phyloP scores from a whole-genome alignment of 176 grass and related monocot species.

The Secale cereale region DNA sequence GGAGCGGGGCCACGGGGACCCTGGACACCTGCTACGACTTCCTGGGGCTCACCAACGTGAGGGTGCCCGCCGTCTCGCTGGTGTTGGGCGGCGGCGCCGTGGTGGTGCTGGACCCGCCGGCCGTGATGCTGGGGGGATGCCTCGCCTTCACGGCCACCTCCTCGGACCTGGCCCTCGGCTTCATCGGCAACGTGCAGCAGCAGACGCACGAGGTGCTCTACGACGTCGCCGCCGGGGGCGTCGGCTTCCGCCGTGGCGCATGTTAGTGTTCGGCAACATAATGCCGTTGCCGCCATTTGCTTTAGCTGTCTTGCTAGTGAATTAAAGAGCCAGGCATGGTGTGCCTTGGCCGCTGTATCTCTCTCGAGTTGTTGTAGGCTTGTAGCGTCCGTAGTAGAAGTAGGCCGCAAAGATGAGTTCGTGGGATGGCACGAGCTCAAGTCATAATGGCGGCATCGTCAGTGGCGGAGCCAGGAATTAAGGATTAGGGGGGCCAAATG shows the following conservation, averaged over 20 bases:
- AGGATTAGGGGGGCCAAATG: no score
- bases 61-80: slow-evolving; percentile 31
- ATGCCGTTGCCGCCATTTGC: no score
- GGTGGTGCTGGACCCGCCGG: slow-evolving; percentile 18
- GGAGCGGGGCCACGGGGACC: not conserved
- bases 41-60: slow-evolving; percentile 8
- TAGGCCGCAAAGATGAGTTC: no score
- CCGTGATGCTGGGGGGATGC: slow-evolving; percentile 7
- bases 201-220: slow-evolving; percentile 53
- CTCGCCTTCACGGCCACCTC: slow-evolving; percentile 43
- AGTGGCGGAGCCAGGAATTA: no score
- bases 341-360: no score
- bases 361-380: no score
- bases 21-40: slow-evolving; percentile 53
- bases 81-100: slow-evolving; percentile 9
- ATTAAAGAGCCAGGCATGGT: no score
- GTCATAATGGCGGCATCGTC: no score
- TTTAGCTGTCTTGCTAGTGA: no score
- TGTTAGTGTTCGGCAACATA: not conserved
- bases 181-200: slow-evolving; percentile 64
- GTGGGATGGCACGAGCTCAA: no score
- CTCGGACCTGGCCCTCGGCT: not conserved
- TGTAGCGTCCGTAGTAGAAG: no score
- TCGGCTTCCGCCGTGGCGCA: not conserved
- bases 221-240: not conserved